These are phyloP conservation scores for Neurospora sp. DNA, from an alignment of 495 filamentous ascomycete species.

Conservation along the genomic window DNA sequence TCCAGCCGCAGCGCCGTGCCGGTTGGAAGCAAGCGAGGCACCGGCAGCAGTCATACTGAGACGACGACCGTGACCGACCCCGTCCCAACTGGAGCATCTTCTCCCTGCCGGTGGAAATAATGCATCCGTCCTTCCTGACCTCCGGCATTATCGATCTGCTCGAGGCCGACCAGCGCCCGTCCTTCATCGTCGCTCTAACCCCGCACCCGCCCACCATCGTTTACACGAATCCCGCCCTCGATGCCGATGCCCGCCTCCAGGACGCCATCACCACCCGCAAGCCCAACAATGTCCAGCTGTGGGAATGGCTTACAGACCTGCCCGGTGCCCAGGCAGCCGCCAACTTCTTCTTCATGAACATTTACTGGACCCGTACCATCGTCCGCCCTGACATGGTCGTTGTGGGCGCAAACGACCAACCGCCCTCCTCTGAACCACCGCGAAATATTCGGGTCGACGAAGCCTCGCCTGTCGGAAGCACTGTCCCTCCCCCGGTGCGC, in stretches of 20 bases:
- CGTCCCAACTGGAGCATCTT: not conserved
- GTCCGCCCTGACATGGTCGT: constrained; percentile 27
- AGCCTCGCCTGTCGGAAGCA: not conserved
- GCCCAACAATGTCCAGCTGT: constrained; percentile 15
- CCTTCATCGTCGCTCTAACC: constrained; percentile 25
- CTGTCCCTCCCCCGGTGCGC: constrained; percentile 3
- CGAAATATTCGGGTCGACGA: constrained; percentile 10
- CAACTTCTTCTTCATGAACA: constrained; percentile 18
- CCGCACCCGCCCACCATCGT: constrained; percentile 20
- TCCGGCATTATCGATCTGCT: constrained; percentile 27
- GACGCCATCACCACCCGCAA: constrained; percentile 9
- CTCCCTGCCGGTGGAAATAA: constrained; percentile 2
- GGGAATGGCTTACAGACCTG: constrained; percentile 20
- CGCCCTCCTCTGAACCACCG: constrained; percentile 2
- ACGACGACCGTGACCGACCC: not conserved
- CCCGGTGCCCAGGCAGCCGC: constrained; percentile 1
- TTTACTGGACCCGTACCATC: constrained; percentile 29
- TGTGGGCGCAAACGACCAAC: constrained; percentile 27
- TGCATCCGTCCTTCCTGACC: constrained; percentile 17
- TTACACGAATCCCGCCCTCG: constrained; percentile 25
- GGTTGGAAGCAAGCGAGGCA: not conserved
- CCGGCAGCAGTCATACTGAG: not conserved
- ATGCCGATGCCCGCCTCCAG: constrained; percentile 7
- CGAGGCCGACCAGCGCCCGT: constrained; percentile 31
- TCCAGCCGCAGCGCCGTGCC: not conserved